phyloP scores from a whole-genome alignment of 345 rosid genomes.

The Erodium maritimum region DNA sequence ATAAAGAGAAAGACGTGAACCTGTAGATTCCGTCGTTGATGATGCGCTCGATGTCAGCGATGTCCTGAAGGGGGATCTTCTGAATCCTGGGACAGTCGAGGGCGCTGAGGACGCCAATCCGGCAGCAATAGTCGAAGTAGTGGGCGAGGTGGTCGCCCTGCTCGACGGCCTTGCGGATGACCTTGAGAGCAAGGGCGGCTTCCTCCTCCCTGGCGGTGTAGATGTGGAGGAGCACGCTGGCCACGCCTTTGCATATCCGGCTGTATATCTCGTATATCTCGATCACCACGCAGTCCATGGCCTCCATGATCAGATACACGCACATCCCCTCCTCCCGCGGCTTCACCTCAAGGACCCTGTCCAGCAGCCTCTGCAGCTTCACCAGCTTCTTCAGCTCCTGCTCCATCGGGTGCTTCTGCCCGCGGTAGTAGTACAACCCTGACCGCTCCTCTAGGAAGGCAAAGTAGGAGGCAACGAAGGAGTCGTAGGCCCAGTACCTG shows the following conservation, averaged over 20 bases:
- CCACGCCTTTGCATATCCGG: conserved; percentile 44
- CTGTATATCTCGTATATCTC: conserved; percentile 53
- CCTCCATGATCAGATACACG: conserved; percentile 39
- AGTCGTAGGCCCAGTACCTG: conserved; percentile 36
- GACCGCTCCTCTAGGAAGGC: conserved; percentile 53
- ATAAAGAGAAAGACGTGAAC: too few relatives aligned
- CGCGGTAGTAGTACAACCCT: conserved; percentile 16
- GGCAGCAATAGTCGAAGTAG: conserved; percentile 43
- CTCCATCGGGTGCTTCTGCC: conserved; percentile 10
- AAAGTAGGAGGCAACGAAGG: conserved; percentile 52
- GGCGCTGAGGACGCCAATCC: conserved; percentile 39
- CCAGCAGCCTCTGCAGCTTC: conserved; percentile 41
- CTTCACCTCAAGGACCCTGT: conserved; percentile 45
- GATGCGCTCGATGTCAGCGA: too few relatives aligned
- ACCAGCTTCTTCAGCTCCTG: conserved; percentile 35
- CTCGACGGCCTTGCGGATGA: conserved; percentile 36
- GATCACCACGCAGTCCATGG: conserved; percentile 55
- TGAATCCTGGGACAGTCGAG: conserved; percentile 28
- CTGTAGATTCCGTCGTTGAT: too few relatives aligned
- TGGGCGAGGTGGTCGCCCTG: conserved; percentile 34
- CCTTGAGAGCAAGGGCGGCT: conserved; percentile 36
- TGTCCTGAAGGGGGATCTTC: conserved; percentile 2
- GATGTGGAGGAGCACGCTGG: conserved; percentile 27
- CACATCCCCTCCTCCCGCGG: conserved; percentile 38
- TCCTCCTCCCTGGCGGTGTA: conserved; percentile 28